Conservation (phyloP, 192 early-diverging fungal genomes). For the Coemansia sp. region DNA sequence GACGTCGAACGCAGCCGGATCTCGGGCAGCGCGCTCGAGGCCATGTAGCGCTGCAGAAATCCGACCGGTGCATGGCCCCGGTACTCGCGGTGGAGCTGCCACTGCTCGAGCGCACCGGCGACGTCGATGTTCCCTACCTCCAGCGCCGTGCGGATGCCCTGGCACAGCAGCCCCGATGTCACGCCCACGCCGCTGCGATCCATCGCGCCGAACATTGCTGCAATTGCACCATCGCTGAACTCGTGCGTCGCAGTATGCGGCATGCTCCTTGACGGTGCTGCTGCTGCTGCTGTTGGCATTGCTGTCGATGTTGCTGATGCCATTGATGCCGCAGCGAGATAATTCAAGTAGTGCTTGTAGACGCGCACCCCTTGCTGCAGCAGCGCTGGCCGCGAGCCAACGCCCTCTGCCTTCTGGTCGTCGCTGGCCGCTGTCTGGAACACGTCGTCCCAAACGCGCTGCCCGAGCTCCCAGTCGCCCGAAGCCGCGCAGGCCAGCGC, state of each 20-base stretch:
- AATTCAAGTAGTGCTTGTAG: slow-evolving; percentile 45
- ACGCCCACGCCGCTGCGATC: slow-evolving; percentile 28
- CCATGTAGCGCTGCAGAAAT: slow-evolving; percentile 38
- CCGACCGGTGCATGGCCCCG: slow-evolving; percentile 26
- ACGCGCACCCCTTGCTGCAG: slow-evolving; percentile 20
- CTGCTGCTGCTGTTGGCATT: not conserved
- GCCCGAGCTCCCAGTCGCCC: slow-evolving; percentile 34
- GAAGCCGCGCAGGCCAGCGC: slow-evolving; percentile 21
- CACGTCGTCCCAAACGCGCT: slow-evolving; percentile 38
- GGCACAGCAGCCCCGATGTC: slow-evolving; percentile 44
- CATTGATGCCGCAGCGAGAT: slow-evolving; percentile 9
- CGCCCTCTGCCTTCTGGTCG: not conserved
- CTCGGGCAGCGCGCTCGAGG: slow-evolving; percentile 25
- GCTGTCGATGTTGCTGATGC: slow-evolving; percentile 5
- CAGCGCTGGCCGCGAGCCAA: not conserved
- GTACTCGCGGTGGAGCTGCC: slow-evolving; percentile 49
- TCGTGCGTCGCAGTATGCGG: slow-evolving; percentile 2
- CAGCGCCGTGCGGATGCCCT: slow-evolving; percentile 33
- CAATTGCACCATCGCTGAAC: slow-evolving; percentile 26
- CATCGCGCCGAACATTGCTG: slow-evolving; percentile 42
- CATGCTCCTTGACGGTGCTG: not conserved
- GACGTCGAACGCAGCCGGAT: slow-evolving; percentile 18
- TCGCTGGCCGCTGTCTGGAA: not conserved
- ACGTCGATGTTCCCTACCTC: slow-evolving; percentile 40
- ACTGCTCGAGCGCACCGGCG: slow-evolving; percentile 39